These are phyloP conservation scores for Cutaneotrichosporon spelunceum DNA, from an alignment of 1,284 basidiomycete genomes.

Conservation along the genomic window DNA sequence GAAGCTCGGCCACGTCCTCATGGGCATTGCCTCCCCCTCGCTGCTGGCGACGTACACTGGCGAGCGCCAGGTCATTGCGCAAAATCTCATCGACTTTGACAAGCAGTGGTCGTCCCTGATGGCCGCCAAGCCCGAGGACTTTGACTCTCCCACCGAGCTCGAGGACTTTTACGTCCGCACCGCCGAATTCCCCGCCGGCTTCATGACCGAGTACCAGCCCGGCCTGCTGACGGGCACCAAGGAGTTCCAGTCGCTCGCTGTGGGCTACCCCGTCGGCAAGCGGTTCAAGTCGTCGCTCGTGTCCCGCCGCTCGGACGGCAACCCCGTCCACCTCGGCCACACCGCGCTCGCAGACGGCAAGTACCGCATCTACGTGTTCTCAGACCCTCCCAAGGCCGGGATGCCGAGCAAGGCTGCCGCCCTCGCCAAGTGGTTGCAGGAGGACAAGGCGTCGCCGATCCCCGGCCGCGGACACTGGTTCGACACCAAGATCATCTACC, in stretches of 20 bases:
- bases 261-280: constrained; percentile 15
- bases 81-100: constrained; percentile 77
- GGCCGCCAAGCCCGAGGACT: constrained; percentile 44
- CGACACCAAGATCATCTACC: constrained; percentile 36
- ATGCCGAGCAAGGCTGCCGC: background rate
- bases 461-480: constrained; percentile 13
- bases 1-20: constrained; percentile 54
- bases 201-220: constrained; percentile 17
- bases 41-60: constrained; percentile 61
- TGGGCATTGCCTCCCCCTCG: constrained; percentile 63
- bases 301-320: constrained; percentile 43
- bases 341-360: constrained; percentile 15
- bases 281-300: constrained; percentile 30
- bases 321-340: constrained; percentile 13
- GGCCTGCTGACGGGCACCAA: constrained; percentile 7
- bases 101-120: constrained; percentile 69
- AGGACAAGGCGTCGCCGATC: constrained; percentile 12
- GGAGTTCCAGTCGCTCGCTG: constrained; percentile 8
- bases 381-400: constrained; percentile 11
- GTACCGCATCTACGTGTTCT: constrained; percentile 17
- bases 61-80: constrained; percentile 27
- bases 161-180: constrained; percentile 53
- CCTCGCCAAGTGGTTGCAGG: constrained; percentile 8
- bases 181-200: constrained; percentile 17
- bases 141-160: constrained; percentile 9